Evolutionary conservation across 2,329 filamentous ascomycete genomes (phyloP).

Genomic region (Cryphonectria japonica): DNA sequence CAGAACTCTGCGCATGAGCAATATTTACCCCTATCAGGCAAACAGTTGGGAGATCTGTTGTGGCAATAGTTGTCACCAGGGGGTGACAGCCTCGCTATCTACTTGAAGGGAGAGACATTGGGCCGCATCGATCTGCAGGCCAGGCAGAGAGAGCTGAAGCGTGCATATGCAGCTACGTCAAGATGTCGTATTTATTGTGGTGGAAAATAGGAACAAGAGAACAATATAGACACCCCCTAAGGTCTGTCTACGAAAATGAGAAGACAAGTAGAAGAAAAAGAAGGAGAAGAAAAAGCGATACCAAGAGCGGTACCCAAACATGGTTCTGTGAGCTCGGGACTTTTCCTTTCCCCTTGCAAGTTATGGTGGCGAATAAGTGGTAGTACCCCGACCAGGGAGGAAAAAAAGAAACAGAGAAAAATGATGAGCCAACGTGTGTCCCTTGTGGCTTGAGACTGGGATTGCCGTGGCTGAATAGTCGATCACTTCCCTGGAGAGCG

Average conservation of each 20-base stretch:
- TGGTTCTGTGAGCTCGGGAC: not conserved
- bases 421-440: not conserved
- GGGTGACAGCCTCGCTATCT: not conserved
- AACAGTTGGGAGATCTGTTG: not conserved
- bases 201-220: not conserved
- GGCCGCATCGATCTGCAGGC: not conserved
- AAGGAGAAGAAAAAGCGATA: not conserved
- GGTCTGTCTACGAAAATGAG: not conserved
- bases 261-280: not conserved
- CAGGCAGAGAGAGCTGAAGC: not conserved
- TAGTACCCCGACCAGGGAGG: not conserved
- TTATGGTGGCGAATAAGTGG: not conserved
- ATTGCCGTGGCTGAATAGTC: constrained; percentile 5
- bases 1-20: not conserved
- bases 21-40: not conserved
- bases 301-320: not conserved
- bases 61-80: not conserved
- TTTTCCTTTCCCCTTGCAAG: not conserved
- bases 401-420: not conserved
- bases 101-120: not conserved
- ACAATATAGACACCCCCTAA: not conserved
- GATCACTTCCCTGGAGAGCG: not conserved
- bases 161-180: not conserved
- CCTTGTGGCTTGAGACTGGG: constrained; percentile 5
- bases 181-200: not conserved